Evolutionary conservation across 2,329 filamentous ascomycete species (phyloP), one percentile per base, ranked within the genome.

Genomic region (Hymenoscyphus linearis): DNA sequence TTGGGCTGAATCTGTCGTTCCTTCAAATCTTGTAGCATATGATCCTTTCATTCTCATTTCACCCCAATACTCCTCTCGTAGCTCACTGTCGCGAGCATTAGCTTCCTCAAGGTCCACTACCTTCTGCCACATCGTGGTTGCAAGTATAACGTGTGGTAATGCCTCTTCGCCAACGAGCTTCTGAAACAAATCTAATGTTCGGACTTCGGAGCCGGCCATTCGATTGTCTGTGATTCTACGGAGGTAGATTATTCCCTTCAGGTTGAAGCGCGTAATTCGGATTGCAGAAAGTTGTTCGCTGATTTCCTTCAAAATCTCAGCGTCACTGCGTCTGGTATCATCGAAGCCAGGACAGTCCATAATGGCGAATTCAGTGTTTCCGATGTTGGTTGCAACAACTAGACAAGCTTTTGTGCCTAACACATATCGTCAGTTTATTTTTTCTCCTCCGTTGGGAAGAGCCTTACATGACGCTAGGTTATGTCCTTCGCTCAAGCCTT

Each of bases 261-360:
- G 68, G 14, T 66, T 66, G 26, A 70, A 60, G 9, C 68, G 25
- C 5, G 53, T 14, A 4, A 55, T 16, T 4, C 36, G 25, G 5
- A 53, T 4, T 5, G 57, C 50, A 4, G 57, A 62, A 25, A 62
- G 57, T 35, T 40, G 14, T 53, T 59, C 52, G 0, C 74, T 73
- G 22, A 78, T 75, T 34, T 74, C 71, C 1, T 62, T 57, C 0
- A 80, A 69, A 13, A 79, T 73, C 3, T 79, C 75, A 0, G 73
- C 69, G 52, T 79, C 76, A 5, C 67, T 71, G 50, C 68, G 65
- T 16, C 69, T 62, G 0, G 76, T 78, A 53, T 79, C 77, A 54
- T 78, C 72, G 60, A 79, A 79, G 0, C 77, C 77, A 0, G 77
- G 77, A 0, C 76, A 79, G 31, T 79, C 77, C 44, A 79, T 72